Evolutionary conservation across 352 stramenopile genomes (phyloP).

Genomic region (Plasmopara viticola): DNA sequence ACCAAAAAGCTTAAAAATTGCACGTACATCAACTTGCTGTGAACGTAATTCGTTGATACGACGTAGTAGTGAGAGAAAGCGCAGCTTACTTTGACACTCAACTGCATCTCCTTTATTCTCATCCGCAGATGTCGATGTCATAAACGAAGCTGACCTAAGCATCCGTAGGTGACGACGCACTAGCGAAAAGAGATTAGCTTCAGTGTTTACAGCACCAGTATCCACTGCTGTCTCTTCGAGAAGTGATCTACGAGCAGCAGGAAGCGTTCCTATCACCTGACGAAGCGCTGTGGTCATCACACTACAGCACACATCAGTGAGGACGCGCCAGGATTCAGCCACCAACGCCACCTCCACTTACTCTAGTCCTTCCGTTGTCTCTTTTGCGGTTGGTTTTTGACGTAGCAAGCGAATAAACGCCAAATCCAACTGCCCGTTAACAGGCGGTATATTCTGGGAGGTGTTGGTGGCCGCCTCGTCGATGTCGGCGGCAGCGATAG

Average conservation of each 20-base stretch:
- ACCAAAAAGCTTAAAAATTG: constrained; percentile 4
- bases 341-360: constrained; percentile 6
- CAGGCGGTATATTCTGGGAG: constrained; percentile 21
- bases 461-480: constrained; percentile 48
- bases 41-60: constrained; percentile 82
- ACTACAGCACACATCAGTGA: constrained; percentile 9
- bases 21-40: constrained; percentile 59
- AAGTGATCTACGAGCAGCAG: constrained; percentile 4
- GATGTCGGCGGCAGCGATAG: constrained; percentile 76
- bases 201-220: constrained; percentile 14
- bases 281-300: constrained; percentile 22
- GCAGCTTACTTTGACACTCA: constrained; percentile 50
- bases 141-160: constrained; percentile 16
- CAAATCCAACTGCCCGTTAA: constrained; percentile 52
- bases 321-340: background rate
- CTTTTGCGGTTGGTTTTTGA: constrained; percentile 10
- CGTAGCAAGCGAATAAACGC: constrained; percentile 60
- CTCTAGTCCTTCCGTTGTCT: constrained; percentile 1
- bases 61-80: constrained; percentile 68
- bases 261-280: constrained; percentile 20
- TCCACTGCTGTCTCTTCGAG: constrained; percentile 4
- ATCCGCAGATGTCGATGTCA: constrained; percentile 1
- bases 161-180: constrained; percentile 28
- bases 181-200: constrained; percentile 29
- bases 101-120: constrained; percentile 16